Base-by-base conservation (phyloP, 352 stramenopile genomes). In the Phytophthora lateralis region DNA sequence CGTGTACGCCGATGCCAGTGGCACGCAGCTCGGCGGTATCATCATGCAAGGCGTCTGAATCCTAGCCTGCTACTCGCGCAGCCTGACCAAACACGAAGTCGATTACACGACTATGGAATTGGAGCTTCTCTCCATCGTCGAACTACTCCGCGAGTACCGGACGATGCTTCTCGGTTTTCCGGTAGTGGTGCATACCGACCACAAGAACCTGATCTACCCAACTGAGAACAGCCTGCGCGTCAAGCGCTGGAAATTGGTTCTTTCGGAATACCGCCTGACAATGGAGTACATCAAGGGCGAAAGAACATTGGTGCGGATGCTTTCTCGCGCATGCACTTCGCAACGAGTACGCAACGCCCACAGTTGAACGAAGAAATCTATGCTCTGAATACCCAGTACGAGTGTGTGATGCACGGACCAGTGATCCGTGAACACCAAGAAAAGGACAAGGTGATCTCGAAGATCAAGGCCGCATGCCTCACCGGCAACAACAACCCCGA, bases 401-500 rank as follows among this genome's bases (percentile, higher is more conserved):
- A 32, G 5, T 44, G 39, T 15, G 34, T 46, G 17, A 60, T 60
- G 29, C 38, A 60, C 32, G 29, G 52, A 14, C 52, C 52, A 26
- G 30, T 48, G 17, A 49, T 60, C 41, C 39, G 38, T 17, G 18
- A 49, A 15, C 34, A 55, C 21, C 54, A 62, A 47, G 35, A 47
- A 21, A 11, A 17, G 6, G 44, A 55, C 11, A 6, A 18, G 12
- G 24, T 42, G 21, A 54, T 62, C 11, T 14, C 54, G 34, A 47
- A 10, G 17, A 49, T 48, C 35, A 49, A 48, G n/a, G 32, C 32
- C 20, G 17, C 21, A 0, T 60, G 52, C 39, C 52, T 60, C 17
- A 30, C 29, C 2, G 52, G 39, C 27, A 34, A n/a, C n/a, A 60
- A 60, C 26, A 60, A 60, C 10, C 52, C 52, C 6, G 52, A 60